Evolutionary conservation across 345 rosid genomes (phyloP), one percentile per base, ranked within the genome.

Genomic region (Eucalyptus cloeziana): DNA sequence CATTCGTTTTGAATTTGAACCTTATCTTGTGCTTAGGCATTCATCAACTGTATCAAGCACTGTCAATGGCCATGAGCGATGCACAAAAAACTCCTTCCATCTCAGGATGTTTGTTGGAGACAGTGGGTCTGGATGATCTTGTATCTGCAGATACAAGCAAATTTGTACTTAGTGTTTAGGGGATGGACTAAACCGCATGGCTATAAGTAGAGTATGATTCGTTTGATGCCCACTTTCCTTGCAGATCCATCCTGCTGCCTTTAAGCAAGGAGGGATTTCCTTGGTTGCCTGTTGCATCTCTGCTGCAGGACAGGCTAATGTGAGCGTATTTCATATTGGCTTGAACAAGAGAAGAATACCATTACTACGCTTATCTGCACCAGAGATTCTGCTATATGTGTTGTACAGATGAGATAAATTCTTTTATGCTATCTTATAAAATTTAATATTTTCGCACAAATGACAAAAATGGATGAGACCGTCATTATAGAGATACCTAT

Each of bases 21-120:
- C 91, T 93, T 86, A 90, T 93, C 30, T 89, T 86, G 58, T 96
- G 97, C 88, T 99, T 95, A 89, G 99, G 96, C 91, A 93, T 95
- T 81, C 92, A 95, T 91, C 97, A 93, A 81, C 88, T 97, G 87
- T 96, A 93, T 92, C 96, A 90, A 81, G 96, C 98, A 92, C 91
- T 97, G 90, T 92, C 94, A 60, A 86, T 92, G 91, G 99, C 99
- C 37, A 91, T 96, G 86, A 88, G 90, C 71, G 98, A 97, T 94
- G 98, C 94, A 69, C 91, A 95, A 86, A 97, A 93, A 89, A 7
- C 99, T 96, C 91, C 93, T 89, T 87, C 96, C 98, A 88, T 98
- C 95, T 88, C 94, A 99, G 88, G 96, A 98, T 89, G 97, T 95
- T 88, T 97, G 99, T 90, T 90, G 97, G 93, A 94, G 99, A 92